Evolutionary conservation across 495 filamentous ascomycete species (phyloP).

Genomic region (Neurospora hispaniola): DNA sequence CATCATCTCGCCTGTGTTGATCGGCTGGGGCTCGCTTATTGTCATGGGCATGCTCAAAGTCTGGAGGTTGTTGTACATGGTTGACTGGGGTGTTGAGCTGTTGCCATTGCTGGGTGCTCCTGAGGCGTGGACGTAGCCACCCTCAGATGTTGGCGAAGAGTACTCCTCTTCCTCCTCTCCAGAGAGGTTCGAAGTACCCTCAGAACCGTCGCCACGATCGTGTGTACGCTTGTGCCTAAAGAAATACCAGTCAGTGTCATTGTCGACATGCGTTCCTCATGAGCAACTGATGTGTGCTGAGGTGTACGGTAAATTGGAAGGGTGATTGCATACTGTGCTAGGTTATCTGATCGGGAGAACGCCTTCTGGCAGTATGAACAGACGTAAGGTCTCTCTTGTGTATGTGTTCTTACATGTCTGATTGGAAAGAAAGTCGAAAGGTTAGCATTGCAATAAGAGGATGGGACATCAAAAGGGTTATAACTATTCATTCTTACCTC

Average conservation of each 20-base stretch:
- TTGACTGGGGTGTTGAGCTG: conserved; percentile 20
- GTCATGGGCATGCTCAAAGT: conserved; percentile 48
- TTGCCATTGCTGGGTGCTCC: conserved; percentile 31
- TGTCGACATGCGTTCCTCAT: conserved; percentile 9
- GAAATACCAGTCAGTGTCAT: conserved; percentile 11
- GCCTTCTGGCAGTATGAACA: conserved; percentile 97
- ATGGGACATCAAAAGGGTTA: conserved; percentile 35
- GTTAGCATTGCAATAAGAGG: conserved; percentile 40
- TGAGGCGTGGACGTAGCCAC: conserved; percentile 38
- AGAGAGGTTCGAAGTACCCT: conserved; percentile 50
- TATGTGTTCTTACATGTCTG: conserved; percentile 98
- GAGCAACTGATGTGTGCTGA: conserved; percentile 14
- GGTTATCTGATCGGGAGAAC: conserved; percentile 95
- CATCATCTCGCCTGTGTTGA: conserved; percentile 34
- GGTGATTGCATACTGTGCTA: conserved; percentile 73
- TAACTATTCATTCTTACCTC: conserved; percentile 56
- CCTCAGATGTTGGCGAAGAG: conserved; percentile 53
- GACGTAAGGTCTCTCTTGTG: conserved; percentile 95
- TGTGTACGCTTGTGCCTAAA: conserved; percentile 89
- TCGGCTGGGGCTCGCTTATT: conserved; percentile 40
- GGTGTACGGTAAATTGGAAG: conserved; percentile 11
- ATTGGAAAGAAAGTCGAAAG: conserved; percentile 32
- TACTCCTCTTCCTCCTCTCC: conserved; percentile 74
- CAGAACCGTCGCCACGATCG: conserved; percentile 62
- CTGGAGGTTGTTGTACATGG: conserved; percentile 39